phyloP scores from a whole-genome alignment of 768 basidiomycete species.

The Lactifluus echinatus region DNA sequence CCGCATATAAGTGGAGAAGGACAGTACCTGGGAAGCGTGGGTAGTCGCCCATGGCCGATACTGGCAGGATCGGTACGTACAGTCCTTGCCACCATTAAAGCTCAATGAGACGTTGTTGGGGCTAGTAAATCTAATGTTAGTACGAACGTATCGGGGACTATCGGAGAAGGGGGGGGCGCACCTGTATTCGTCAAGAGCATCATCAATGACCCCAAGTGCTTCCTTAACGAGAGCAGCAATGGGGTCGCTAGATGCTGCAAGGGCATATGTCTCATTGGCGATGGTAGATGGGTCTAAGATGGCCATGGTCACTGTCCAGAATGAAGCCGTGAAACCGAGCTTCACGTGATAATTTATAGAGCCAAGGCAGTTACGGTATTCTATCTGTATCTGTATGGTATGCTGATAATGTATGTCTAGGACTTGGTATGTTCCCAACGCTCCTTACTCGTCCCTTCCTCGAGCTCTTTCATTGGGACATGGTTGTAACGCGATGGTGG shows the following conservation, averaged over 20 bases:
- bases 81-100: slow-evolving; percentile 99
- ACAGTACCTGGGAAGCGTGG: slow-evolving; percentile 66
- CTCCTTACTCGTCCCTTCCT: slow-evolving; percentile 34
- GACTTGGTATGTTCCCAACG: not conserved
- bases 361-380: no score
- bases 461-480: slow-evolving; percentile 55
- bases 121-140: slow-evolving; percentile 13
- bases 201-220: slow-evolving; percentile 75
- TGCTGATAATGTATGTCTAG: not conserved
- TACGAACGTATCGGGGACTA: not conserved
- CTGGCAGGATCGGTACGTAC: slow-evolving; percentile 37
- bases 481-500: slow-evolving; percentile 44
- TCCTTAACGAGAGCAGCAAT: slow-evolving; percentile 59
- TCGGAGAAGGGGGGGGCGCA: slow-evolving; percentile 36
- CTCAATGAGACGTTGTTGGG: slow-evolving; percentile 67
- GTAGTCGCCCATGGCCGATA: not conserved
- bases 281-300: slow-evolving; percentile 42
- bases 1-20: slow-evolving; percentile 83
- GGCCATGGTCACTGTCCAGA: not conserved
- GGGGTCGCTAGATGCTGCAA: slow-evolving; percentile 47
- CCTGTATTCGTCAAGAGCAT: slow-evolving; percentile 72
- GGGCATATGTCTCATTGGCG: slow-evolving; percentile 49
- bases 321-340: no score
- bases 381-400: not conserved
- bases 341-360: slow-evolving; percentile 10